phyloP scores from a whole-genome alignment of 2,329 filamentous ascomycete species.

The Ophiocordyceps camponoti-rufipedis region DNA sequence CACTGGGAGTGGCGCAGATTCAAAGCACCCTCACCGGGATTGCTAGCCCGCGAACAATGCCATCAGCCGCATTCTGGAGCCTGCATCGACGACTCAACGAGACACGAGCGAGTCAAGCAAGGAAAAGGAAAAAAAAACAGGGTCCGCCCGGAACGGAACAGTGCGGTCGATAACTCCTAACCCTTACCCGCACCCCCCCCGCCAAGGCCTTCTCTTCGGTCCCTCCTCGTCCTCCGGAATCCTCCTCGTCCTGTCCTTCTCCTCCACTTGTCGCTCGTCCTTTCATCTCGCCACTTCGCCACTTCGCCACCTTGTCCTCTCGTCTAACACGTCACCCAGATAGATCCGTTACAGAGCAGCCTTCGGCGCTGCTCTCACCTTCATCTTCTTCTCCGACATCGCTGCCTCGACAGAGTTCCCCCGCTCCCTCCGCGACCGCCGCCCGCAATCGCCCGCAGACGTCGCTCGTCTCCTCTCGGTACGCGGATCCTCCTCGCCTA shows the following conservation, averaged over 20 bases:
- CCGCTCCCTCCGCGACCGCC: not conserved
- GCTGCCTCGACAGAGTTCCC: no score
- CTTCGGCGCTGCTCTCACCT: no score
- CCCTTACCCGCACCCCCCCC: no score
- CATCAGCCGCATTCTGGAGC: not conserved
- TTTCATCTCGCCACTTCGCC: no score
- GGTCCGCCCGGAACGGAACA: not conserved
- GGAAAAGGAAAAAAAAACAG: not conserved
- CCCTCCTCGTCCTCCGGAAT: not conserved
- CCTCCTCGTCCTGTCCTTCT: not conserved
- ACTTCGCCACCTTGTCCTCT: no score
- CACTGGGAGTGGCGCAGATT: not conserved
- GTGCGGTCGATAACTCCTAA: no score
- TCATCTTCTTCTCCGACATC: no score
- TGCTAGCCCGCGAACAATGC: not conserved
- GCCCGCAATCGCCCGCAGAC: not conserved
- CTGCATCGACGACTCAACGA: not conserved
- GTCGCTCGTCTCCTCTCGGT: conserved; percentile 1
- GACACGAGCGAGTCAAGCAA: not conserved
- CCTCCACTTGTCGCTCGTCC: no score
- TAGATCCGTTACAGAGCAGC: no score
- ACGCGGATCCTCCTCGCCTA: conserved; percentile 32
- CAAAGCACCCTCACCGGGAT: not conserved
- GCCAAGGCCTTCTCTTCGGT: not conserved
- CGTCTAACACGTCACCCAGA: no score